Percentiles rank a stretch among this genome's conserved stretches.
These are phyloP conservation scores for Lignosus rhinocerotis DNA, from an alignment of 1,284 basidiomycete species.

Conservation along the genomic window DNA sequence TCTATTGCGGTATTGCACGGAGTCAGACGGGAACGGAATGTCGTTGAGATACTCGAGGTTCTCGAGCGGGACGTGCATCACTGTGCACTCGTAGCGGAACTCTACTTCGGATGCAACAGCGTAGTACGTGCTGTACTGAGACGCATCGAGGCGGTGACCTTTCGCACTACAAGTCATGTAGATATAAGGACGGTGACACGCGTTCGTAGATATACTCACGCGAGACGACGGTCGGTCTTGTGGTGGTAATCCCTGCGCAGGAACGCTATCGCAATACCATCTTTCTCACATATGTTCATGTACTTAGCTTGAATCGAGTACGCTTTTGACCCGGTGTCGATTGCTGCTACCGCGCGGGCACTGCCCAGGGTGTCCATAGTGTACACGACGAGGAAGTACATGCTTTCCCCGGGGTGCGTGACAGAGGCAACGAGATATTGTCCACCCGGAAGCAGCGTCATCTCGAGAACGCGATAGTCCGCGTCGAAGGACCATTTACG, in stretches of 20 bases:
- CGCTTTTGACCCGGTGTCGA: conserved; percentile 52
- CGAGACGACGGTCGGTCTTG: conserved; percentile 24
- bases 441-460: conserved; percentile 68
- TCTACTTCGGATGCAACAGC: conserved; percentile 6
- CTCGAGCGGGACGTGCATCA: conserved; percentile 48
- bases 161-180: conserved; percentile 26
- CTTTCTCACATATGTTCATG: conserved; percentile 45
- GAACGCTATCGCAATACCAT: conserved; percentile 63
- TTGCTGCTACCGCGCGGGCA: conserved; percentile 49
- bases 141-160: conserved; percentile 36
- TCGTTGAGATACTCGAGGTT: conserved; percentile 52
- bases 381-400: conserved; percentile 55
- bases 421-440: conserved; percentile 67
- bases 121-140: conserved; percentile 16
- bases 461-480: conserved; percentile 51
- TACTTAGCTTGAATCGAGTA: conserved; percentile 66
- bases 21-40: conserved; percentile 44
- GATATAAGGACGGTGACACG: background rate
- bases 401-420: conserved; percentile 41
- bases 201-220: conserved; percentile 6
- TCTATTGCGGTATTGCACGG: conserved; percentile 39
- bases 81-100: conserved; percentile 52
- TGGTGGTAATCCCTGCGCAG: conserved; percentile 37
- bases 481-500: conserved; percentile 39
- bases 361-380: conserved; percentile 56